Conservation (phyloP, 2,329 filamentous ascomycete genomes). For the Claviceps lovelessii region DNA sequence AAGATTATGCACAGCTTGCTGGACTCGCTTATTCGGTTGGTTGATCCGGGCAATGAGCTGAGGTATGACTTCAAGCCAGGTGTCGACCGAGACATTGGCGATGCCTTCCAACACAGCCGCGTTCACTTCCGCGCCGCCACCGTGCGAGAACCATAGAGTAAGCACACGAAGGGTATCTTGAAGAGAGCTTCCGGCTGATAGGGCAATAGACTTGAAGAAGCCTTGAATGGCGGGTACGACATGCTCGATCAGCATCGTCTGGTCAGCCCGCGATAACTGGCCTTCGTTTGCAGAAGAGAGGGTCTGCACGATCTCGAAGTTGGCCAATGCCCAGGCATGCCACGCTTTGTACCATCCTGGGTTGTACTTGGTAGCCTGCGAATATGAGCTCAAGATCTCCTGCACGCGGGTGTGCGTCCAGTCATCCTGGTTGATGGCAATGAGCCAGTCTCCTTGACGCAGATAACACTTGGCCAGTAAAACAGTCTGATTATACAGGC, state of each 20-base stretch:
- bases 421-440: constrained; percentile 67
- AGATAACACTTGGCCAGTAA: constrained; percentile 91
- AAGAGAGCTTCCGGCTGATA: constrained; percentile 82
- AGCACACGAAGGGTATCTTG: constrained; percentile 88
- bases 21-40: constrained; percentile 77
- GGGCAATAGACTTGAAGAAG: constrained; percentile 92
- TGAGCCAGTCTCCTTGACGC: constrained; percentile 92
- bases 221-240: constrained; percentile 89
- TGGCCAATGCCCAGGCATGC: constrained; percentile 96
- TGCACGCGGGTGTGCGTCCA: constrained; percentile 79
- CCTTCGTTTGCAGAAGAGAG: constrained; percentile 53
- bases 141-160: constrained; percentile 93
- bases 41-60: constrained; percentile 96
- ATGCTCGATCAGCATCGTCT: constrained; percentile 62
- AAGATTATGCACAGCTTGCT: constrained; percentile 81
- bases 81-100: constrained; percentile 83
- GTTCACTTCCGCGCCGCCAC: constrained; percentile 77
- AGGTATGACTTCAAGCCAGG: constrained; percentile 96
- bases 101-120: constrained; percentile 81
- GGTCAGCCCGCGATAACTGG: constrained; percentile 31
- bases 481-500: constrained; percentile 45
- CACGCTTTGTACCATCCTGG: constrained; percentile 96
- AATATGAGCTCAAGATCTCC: constrained; percentile 83
- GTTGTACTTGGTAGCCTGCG: constrained; percentile 84
- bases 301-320: constrained; percentile 92